A percentile compares a stretch with the other conserved stretches of the same genome.
Conservation (phyloP, 208 protist genomes). For the Trypanosoma platydactyli region DNA sequence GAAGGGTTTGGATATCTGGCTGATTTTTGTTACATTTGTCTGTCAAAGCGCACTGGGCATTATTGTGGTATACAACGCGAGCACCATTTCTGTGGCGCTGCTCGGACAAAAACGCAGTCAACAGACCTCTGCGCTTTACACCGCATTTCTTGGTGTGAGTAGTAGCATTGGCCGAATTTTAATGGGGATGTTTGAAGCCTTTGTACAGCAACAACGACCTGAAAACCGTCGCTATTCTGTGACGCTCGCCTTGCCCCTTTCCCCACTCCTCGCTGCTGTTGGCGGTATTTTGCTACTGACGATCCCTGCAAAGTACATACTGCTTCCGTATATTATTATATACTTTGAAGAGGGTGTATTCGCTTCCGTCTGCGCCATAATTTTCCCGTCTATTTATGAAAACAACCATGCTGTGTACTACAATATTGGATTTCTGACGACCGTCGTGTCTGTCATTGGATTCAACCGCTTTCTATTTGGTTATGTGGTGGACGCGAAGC, state of each 20-base stretch:
- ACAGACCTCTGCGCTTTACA: constrained; percentile 55
- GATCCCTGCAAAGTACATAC: constrained; percentile 51
- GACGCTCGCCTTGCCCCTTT: constrained; percentile 45
- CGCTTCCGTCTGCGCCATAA: constrained; percentile 41
- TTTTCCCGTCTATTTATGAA: constrained; percentile 53
- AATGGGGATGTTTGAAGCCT: constrained; percentile 68
- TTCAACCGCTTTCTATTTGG: constrained; percentile 67
- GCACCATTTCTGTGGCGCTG: constrained; percentile 63
- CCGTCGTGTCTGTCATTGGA: constrained; percentile 42
- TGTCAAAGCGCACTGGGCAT: constrained; percentile 53
- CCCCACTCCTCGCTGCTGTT: constrained; percentile 51
- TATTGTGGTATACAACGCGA: constrained; percentile 65
- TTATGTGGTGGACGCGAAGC: constrained; percentile 44
- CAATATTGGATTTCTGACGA: constrained; percentile 43
- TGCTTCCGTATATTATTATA: constrained; percentile 67
- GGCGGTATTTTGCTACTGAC: constrained; percentile 59
- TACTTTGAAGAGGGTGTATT: constrained; percentile 62
- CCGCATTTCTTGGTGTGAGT: constrained; percentile 61
- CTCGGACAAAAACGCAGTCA: constrained; percentile 42
- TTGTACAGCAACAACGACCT: constrained; percentile 53
- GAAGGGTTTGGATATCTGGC: constrained; percentile 43
- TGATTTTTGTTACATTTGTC: constrained; percentile 53
- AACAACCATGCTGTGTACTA: constrained; percentile 47
- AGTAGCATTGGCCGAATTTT: constrained; percentile 54
- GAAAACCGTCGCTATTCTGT: constrained; percentile 47